Base-by-base conservation (phyloP, 1,284 basidiomycete genomes). In the Sphagnurus paluster region DNA sequence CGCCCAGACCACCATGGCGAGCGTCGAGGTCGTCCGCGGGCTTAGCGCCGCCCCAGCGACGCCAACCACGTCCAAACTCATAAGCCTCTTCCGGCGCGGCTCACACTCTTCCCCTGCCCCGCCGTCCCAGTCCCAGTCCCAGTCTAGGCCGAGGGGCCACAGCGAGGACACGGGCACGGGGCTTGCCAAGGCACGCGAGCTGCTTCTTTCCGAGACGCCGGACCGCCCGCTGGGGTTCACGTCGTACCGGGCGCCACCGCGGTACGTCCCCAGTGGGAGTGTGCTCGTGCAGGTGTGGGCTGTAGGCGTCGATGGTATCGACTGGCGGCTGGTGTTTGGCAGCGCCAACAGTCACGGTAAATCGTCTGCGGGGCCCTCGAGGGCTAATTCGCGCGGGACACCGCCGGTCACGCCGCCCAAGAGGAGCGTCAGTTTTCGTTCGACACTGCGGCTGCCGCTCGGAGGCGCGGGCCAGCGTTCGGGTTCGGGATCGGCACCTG, bases 261-360 rank as follows among this genome's bases (percentile, higher is more conserved):
- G 70, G 16, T 82, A 85, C 58, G 79, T 93, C 2, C 76, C 81
- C 1, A 72, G 78, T 41, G 70, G 74, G 19, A 77, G 87, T 50
- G 76, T 93, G 4, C 70, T 95, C 11, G 82, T 95, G 7, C 90
- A 93, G 58, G 86, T 95, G 1, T 90, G 88, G 72, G 90, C 87
- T 6, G 89, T 90, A 0, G 90, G 81, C 2, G 63, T 94, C 33
- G 91, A 94, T 59, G 73, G 75, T 10, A 66, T 85, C 4, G 91
- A 94, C 67, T 76, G 76, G 9, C 68, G 68, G 19, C 67, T 84
- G 38, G 73, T 86, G 21, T 56, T 53, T 21, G 56, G 79, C 82
- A 7, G 74, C 74, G 19, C 76, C 75, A 54, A 62, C 58, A 5
- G 73, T 74, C 20, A 75, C 76, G 53, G 62, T n/a, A n/a, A 46